A percentile compares a stretch with the other conserved stretches of the same genome.
Evolutionary conservation across 192 early-diverging fungal species (phyloP).

Genomic region (Coemansia reversa): DNA sequence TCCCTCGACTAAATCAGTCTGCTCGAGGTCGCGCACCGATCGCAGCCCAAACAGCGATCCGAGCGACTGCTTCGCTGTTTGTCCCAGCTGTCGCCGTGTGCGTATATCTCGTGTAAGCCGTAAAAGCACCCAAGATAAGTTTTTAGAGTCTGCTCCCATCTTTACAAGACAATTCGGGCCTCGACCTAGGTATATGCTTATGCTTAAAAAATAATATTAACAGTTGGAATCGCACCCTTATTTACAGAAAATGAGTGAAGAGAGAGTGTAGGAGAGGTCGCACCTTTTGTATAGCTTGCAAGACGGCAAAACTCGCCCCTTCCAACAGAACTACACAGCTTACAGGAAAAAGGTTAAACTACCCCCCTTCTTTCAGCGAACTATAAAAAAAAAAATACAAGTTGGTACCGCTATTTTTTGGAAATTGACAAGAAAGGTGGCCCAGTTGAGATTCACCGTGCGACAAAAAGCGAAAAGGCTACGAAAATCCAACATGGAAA

Average conservation of each 20-base stretch:
- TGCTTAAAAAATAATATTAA: too few relatives aligned
- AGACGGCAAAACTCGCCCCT: too few relatives aligned
- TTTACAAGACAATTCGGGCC: not conserved
- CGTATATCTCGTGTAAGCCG: constrained; percentile 26
- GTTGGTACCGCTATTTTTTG: constrained; percentile 1
- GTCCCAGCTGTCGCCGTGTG: constrained; percentile 17
- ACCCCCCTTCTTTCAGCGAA: too few relatives aligned
- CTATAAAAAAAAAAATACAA: too few relatives aligned
- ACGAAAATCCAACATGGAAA: not conserved
- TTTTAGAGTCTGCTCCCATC: constrained; percentile 49
- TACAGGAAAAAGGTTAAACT: too few relatives aligned
- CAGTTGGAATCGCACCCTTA: too few relatives aligned
- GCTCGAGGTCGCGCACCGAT: not conserved
- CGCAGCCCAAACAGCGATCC: not conserved
- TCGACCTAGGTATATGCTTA: too few relatives aligned
- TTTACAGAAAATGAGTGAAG: too few relatives aligned
- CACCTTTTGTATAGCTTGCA: too few relatives aligned
- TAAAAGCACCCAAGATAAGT: constrained; percentile 32
- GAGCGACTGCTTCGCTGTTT: not conserved
- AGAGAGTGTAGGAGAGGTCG: too few relatives aligned
- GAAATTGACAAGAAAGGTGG: not conserved
- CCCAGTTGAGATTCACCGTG: not conserved
- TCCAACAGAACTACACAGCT: too few relatives aligned
- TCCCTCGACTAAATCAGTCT: not conserved
- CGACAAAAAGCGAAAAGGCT: constrained; percentile 1